Evolutionary conservation across 1,139 yeast genomes (phyloP).

Genomic region (Pichia cactophila): DNA sequence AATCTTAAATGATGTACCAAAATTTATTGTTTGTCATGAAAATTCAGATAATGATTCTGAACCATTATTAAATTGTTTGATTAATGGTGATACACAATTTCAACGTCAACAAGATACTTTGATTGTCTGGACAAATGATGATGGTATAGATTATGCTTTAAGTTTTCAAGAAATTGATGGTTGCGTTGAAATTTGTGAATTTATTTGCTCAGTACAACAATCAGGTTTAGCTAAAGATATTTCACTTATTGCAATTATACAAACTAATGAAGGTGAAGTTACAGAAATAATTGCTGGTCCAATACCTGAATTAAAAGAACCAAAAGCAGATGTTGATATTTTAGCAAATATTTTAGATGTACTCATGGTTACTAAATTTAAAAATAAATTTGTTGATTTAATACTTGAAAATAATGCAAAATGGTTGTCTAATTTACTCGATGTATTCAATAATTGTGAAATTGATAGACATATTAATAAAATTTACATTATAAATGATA

Average conservation of each 20-base stretch:
- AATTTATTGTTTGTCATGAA: constrained; percentile 69
- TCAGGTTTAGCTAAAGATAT: constrained; percentile 54
- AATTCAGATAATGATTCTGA: constrained; percentile 39
- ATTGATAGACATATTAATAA: constrained; percentile 35
- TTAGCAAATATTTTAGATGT: constrained; percentile 47
- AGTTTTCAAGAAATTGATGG: constrained; percentile 92
- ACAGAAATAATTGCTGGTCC: constrained; percentile 82
- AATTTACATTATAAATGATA: constrained; percentile 62
- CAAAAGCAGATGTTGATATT: constrained; percentile 44
- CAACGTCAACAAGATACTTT: constrained; percentile 93
- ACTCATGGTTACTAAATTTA: constrained; percentile 38
- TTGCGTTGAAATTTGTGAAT: constrained; percentile 77
- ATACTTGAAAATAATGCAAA: constrained; percentile 29
- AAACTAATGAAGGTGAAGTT: constrained; percentile 43
- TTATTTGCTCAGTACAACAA: constrained; percentile 62
- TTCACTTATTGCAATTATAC: constrained; percentile 64
- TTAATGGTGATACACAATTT: constrained; percentile 73
- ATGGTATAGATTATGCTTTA: constrained; percentile 77
- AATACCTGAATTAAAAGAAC: constrained; percentile 56
- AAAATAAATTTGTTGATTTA: constrained; percentile 4
- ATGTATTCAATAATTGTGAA: constrained; percentile 53
- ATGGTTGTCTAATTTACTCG: constrained; percentile 47
- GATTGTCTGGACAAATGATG: constrained; percentile 85
- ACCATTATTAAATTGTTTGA: constrained; percentile 52
- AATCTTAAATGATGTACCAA: constrained; percentile 42